Percentiles rank a stretch among this genome's conserved stretches.
phyloP scores from a whole-genome alignment of 306 rosid genomes.

The Pterocarpus macrocarpus region DNA sequence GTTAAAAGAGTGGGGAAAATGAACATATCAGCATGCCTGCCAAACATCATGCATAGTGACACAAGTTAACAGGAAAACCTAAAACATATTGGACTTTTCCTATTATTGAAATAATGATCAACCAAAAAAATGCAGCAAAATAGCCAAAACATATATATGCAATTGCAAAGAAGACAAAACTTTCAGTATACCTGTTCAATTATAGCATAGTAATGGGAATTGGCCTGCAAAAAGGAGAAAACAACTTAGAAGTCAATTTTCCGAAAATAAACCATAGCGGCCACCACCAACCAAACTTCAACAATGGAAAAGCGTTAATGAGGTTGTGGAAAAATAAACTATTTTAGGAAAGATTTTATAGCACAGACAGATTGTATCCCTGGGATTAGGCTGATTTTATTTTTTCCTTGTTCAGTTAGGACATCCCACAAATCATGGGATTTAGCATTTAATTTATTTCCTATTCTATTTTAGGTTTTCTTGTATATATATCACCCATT shows the following conservation, averaged over 20 bases:
- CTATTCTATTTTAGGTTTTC: too few relatives aligned
- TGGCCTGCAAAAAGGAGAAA: constrained; percentile 80
- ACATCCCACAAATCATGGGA: too few relatives aligned
- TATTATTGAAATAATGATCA: constrained; percentile 10
- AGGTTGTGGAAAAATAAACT: too few relatives aligned
- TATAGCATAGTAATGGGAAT: constrained; percentile 90
- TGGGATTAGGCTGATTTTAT: too few relatives aligned
- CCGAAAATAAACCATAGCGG: constrained; percentile 21
- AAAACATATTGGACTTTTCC: constrained; percentile 26
- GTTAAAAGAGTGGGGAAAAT: constrained; percentile 12
- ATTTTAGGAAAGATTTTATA: too few relatives aligned
- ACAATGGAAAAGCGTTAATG: constrained; percentile 16
- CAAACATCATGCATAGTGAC: background rate
- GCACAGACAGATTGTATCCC: too few relatives aligned
- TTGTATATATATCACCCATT: too few relatives aligned
- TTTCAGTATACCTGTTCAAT: constrained; percentile 88
- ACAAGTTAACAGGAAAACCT: constrained; percentile 7
- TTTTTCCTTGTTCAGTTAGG: too few relatives aligned
- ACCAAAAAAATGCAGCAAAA: constrained; percentile 7
- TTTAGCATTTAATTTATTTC: too few relatives aligned
- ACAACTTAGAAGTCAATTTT: constrained; percentile 44
- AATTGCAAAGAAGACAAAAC: constrained; percentile 44
- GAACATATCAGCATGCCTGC: constrained; percentile 20
- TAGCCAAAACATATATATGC: constrained; percentile 4
- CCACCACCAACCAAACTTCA: background rate